A percentile compares a stretch with the other conserved stretches of the same genome.
phyloP scores from a whole-genome alignment of 2,329 filamentous ascomycete species.

The Davidsoniella virescens region DNA sequence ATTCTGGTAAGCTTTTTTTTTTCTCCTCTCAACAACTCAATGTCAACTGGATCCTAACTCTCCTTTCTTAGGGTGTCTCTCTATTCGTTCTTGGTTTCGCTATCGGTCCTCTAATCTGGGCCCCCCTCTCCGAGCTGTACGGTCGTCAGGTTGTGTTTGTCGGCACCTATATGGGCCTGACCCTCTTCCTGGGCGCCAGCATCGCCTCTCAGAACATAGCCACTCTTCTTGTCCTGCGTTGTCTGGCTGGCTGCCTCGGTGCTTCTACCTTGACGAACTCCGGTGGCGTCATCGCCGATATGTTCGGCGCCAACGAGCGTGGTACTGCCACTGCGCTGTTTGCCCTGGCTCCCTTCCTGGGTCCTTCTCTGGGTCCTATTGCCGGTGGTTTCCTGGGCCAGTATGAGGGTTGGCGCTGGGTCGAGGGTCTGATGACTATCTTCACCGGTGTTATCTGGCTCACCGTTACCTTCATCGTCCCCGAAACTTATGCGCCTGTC shows the following conservation, averaged over 20 bases:
- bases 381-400: slow-evolving; percentile 46
- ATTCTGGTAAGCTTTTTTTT: slow-evolving; percentile 25
- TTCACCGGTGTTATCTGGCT: slow-evolving; percentile 45
- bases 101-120: slow-evolving; percentile 48
- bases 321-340: slow-evolving; percentile 44
- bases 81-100: slow-evolving; percentile 47
- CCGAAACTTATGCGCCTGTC: slow-evolving; percentile 44
- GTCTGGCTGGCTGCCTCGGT: slow-evolving; percentile 48
- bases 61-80: slow-evolving; percentile 31
- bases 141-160: slow-evolving; percentile 45
- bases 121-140: slow-evolving; percentile 47
- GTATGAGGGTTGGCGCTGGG: slow-evolving; percentile 47
- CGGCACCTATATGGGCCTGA: slow-evolving; percentile 39
- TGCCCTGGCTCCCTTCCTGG: slow-evolving; percentile 46
- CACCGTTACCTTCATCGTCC: slow-evolving; percentile 31
- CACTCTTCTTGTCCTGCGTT: slow-evolving; percentile 50
- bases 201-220: slow-evolving; percentile 41
- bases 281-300: slow-evolving; percentile 47
- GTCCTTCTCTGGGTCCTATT: slow-evolving; percentile 43
- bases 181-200: slow-evolving; percentile 44
- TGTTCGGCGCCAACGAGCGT: slow-evolving; percentile 38
- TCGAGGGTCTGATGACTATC: slow-evolving; percentile 44
- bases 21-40: too few species aligned
- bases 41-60: not conserved
- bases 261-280: slow-evolving; percentile 46